Evolutionary conservation across 2,329 filamentous ascomycete genomes (phyloP).

Genomic region (Penicillium concentricum): DNA sequence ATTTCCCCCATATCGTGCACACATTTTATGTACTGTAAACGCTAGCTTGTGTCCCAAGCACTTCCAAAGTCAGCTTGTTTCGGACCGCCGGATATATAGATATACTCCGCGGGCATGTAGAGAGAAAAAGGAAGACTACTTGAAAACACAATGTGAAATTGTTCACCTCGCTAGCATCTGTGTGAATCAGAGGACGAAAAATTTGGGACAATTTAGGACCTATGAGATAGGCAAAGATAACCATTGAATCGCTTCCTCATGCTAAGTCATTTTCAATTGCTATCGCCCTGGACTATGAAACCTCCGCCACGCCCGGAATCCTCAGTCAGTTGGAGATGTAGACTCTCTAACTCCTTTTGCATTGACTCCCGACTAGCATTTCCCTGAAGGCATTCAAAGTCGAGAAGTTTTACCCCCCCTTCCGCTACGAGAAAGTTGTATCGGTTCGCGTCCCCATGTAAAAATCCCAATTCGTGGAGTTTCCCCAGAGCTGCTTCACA

Average conservation of each 20-base stretch:
- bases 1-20: too few species aligned
- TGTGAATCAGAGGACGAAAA: too few species aligned
- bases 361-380: slow-evolving; percentile 23
- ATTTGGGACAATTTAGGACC: too few species aligned
- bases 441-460: slow-evolving; percentile 42
- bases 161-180: too few species aligned
- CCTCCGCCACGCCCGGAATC: slow-evolving; percentile 31
- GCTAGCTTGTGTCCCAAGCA: too few species aligned
- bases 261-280: not conserved
- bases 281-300: not conserved
- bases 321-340: slow-evolving; percentile 31
- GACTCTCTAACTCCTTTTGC: slow-evolving; percentile 26
- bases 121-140: too few species aligned
- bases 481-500: slow-evolving; percentile 27
- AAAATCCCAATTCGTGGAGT: slow-evolving; percentile 15
- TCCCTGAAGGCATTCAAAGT: slow-evolving; percentile 2
- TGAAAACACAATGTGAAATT: too few species aligned
- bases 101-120: too few species aligned
- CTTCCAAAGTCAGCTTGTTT: too few species aligned
- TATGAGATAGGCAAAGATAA: not conserved
- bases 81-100: too few species aligned
- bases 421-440: slow-evolving; percentile 38
- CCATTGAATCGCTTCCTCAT: not conserved
- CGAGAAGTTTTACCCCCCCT: not conserved
- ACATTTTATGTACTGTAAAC: too few species aligned